A percentile compares a stretch with the other conserved stretches of the same genome.
phyloP scores from a whole-genome alignment of 176 grass and related monocot species.

The Aegilops tauschii region DNA sequence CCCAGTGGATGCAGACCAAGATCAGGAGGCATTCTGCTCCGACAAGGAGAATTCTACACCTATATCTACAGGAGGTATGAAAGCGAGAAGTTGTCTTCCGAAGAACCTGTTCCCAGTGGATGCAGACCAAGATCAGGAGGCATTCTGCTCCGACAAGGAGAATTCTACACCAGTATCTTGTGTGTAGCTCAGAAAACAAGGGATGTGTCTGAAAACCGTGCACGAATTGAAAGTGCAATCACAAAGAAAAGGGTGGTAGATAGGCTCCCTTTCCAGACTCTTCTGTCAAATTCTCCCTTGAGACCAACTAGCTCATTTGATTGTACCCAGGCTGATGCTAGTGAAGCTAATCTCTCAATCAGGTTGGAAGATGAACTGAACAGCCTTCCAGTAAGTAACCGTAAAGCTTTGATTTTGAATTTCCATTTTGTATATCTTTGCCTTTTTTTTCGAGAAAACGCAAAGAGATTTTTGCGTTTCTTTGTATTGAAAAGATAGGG shows the following conservation, averaged over 20 bases:
- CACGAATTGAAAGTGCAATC: conserved; percentile 45
- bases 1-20: conserved; percentile 25
- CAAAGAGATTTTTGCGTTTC: no score
- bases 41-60: conserved; percentile 90
- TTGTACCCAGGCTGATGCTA: conserved; percentile 26
- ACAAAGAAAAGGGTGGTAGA: conserved; percentile 51
- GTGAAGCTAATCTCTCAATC: conserved; percentile 16
- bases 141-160: not conserved
- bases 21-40: conserved; percentile 52
- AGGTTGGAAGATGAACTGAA: conserved; percentile 40
- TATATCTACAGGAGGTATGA: conserved; percentile 39
- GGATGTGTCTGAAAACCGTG: conserved; percentile 31
- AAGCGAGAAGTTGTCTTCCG: conserved; percentile 35
- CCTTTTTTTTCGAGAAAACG: not conserved
- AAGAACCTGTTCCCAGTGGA: conserved; percentile 12
- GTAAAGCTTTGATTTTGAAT: not conserved
- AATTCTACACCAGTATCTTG: conserved; percentile 61
- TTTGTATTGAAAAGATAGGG: no score
- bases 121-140: no score
- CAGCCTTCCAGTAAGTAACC: conserved; percentile 38
- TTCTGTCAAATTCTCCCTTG: conserved; percentile 55
- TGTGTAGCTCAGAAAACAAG: conserved; percentile 38
- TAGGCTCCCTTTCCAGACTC: conserved; percentile 57
- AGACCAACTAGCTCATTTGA: conserved; percentile 21
- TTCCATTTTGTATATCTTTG: not conserved